phyloP scores from a whole-genome alignment of 345 rosid species.

The Eucalyptus globulus region DNA sequence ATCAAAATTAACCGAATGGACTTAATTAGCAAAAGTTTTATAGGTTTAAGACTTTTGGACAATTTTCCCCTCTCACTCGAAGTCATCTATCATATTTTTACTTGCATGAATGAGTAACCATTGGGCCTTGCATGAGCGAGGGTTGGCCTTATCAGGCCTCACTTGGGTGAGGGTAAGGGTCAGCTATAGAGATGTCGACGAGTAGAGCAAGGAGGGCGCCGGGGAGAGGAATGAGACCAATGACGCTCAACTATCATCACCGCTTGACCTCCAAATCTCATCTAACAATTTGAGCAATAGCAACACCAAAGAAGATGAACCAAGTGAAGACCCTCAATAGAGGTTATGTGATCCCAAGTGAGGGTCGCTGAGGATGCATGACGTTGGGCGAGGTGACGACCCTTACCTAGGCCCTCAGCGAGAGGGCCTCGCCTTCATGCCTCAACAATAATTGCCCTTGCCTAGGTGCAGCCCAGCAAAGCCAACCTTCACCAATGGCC shows the following conservation, averaged over 20 bases:
- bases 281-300: background rate
- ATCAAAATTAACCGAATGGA: background rate
- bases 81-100: background rate
- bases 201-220: background rate
- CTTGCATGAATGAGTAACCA: background rate
- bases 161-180: background rate
- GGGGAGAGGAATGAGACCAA: background rate
- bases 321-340: background rate
- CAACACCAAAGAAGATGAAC: too few relatives aligned
- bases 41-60: background rate
- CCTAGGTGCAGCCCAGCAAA: background rate
- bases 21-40: too few relatives aligned
- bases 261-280: background rate
- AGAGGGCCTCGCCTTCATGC: background rate
- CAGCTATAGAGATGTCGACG: too few relatives aligned
- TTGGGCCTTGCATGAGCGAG: background rate
- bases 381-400: background rate
- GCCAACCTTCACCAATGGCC: background rate
- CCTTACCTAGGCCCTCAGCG: background rate
- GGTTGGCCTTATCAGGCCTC: background rate
- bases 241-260: background rate
- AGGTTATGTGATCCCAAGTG: background rate
- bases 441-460: background rate
- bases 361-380: background rate
- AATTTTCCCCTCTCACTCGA: background rate